phyloP scores from a whole-genome alignment of 306 rosid genomes.

The Dryas drummondii region DNA sequence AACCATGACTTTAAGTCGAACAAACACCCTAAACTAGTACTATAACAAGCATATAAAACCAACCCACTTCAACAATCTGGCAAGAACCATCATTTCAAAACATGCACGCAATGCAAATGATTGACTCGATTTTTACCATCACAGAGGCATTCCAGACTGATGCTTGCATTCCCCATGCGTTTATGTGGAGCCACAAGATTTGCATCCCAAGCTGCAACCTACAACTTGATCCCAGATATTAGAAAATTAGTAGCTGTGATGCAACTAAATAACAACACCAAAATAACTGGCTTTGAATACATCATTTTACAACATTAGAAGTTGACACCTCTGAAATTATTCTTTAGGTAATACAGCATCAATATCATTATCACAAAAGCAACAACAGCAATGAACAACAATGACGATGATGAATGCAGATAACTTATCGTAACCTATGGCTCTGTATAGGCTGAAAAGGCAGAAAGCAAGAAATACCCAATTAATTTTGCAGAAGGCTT shows the following conservation, averaged over 20 bases:
- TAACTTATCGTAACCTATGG: not conserved
- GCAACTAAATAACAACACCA: conserved; percentile 2
- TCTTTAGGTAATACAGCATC: not conserved
- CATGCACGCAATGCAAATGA: conserved; percentile 24
- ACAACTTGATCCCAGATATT: conserved; percentile 31
- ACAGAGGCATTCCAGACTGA: conserved; percentile 70
- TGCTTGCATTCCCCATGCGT: conserved; percentile 90
- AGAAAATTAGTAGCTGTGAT: conserved; percentile 28
- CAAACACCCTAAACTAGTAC: not conserved
- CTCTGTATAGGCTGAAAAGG: not conserved
- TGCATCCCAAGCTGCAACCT: conserved; percentile 99
- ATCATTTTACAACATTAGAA: not conserved
- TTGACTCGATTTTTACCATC: conserved; percentile 59
- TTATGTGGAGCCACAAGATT: conserved; percentile 94
- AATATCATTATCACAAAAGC: not conserved
- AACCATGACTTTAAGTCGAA: not conserved
- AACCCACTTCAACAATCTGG: conserved; percentile 17
- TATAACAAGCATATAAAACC: conserved; percentile 7
- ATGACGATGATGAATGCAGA: not conserved
- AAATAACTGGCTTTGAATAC: not conserved
- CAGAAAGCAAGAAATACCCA: not conserved
- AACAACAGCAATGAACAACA: not conserved
- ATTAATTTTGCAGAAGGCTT: not conserved
- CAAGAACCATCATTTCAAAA: conserved; percentile 20
- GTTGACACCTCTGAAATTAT: not conserved